Evolutionary conservation across 2,329 filamentous ascomycete species (phyloP), one percentile per base, ranked within the genome.

Genomic region (Xylaria sp.): DNA sequence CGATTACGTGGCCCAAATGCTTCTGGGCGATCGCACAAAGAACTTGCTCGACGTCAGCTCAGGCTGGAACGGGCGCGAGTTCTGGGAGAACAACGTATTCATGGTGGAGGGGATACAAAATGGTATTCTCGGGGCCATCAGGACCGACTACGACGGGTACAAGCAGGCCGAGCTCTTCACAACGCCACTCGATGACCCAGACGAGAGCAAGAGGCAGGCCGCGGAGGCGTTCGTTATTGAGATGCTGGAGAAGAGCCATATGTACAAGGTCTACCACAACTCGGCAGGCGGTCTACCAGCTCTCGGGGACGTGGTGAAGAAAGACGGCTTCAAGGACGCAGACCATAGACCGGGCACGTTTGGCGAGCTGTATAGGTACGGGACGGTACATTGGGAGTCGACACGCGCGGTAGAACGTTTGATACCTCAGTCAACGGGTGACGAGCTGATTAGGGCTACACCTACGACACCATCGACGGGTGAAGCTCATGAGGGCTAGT

Each of bases 241-340:
- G 25, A 72, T 80, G 71, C 61, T 81, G 0, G 75, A 79, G 60
- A 73, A 78, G 18, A 79, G 77, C 37, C 74, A 79, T 54, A 80
- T 80, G 73, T 80, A 80, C 60, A 81, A 81, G 69, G 72, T 79
- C 2, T 80, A 79, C 58, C 79, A 80, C n/a, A 81, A 79, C 21
- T 79, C 79, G 2, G 76, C 76, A 0, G 76, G 74, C 2, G 76
- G 72, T 0, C 23, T 66, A 0, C 78, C 76, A 0, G 78, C 79
- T 3, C 69, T 81, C 0, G 79, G 79, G 8, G 79, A 81, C 40
- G 53, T 80, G 5, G 61, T 81, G 44, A 71, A 71, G 66, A 61
- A 50, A 62, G 60, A 74, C 3, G 75, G 66, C 3, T 75, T 73
- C 8, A 40, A 42, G 37, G 78, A 80, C 32, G 74, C 74, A 0